These are phyloP conservation scores for Neonectria magnoliae DNA, from an alignment of 2,329 filamentous ascomycete genomes.

Conservation along the genomic window DNA sequence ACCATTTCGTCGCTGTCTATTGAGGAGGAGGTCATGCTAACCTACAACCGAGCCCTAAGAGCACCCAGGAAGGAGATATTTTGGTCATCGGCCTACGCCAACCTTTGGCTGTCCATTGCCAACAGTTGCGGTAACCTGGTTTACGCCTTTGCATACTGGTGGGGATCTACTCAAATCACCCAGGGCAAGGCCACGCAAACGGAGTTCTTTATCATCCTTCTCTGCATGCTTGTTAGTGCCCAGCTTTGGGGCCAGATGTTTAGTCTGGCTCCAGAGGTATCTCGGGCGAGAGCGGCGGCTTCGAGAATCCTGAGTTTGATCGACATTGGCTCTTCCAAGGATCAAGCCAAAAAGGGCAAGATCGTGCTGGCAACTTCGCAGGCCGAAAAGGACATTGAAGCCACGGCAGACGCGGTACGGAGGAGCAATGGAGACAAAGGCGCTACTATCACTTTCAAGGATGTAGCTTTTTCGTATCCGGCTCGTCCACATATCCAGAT, in stretches of 20 bases:
- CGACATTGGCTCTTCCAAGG: conserved; percentile 51
- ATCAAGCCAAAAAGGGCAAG: conserved; percentile 28
- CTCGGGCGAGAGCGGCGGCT: conserved; percentile 70
- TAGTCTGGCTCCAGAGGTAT: conserved; percentile 78
- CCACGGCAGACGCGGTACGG: conserved; percentile 43
- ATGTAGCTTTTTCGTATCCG: conserved; percentile 74
- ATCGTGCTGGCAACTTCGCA: conserved; percentile 15
- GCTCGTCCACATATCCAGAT: conserved; percentile 67
- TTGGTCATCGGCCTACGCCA: conserved; percentile 60
- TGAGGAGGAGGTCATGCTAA: conserved; percentile 60
- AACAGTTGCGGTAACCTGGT: conserved; percentile 72
- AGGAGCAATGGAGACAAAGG: conserved; percentile 46
- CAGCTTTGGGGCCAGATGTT: conserved; percentile 81
- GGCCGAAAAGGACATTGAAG: conserved; percentile 52
- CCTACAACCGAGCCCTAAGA: conserved; percentile 63
- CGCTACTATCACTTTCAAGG: conserved; percentile 62
- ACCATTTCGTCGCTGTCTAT: conserved; percentile 67
- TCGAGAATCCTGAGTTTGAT: conserved; percentile 65
- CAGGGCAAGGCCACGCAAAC: conserved; percentile 70
- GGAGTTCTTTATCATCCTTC: conserved; percentile 79
- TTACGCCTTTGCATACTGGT: conserved; percentile 83
- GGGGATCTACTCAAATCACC: conserved; percentile 77
- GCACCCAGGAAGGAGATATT: conserved; percentile 65
- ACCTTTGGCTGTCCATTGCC: conserved; percentile 69
- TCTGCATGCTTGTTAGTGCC: conserved; percentile 76